These are phyloP conservation scores for Thermomyces lanuginosus DNA, from an alignment of 2,329 filamentous ascomycete genomes.

Conservation along the genomic window DNA sequence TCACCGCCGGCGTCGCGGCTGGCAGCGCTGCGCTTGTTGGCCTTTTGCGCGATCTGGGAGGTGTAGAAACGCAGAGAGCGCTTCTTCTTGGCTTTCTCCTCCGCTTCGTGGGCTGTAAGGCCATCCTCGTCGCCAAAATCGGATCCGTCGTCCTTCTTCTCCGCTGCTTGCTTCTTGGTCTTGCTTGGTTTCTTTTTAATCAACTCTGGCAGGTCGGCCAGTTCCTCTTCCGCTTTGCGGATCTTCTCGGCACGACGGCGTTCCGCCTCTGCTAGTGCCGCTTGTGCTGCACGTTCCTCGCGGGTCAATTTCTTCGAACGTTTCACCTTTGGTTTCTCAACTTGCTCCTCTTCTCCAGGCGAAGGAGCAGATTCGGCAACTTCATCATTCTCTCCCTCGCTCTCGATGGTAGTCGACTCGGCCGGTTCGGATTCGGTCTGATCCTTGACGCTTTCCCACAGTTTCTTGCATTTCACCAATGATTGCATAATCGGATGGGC, in stretches of 20 bases:
- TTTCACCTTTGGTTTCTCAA: conserved; percentile 12
- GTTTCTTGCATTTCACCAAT: conserved; percentile 58
- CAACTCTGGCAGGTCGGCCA: conserved; percentile 55
- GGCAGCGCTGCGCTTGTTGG: conserved; percentile 56
- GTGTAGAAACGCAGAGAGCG: conserved; percentile 96
- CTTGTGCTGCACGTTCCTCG: conserved; percentile 34
- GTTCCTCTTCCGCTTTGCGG: conserved; percentile 47
- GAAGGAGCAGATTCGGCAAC: conserved; percentile 8
- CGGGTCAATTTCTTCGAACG: conserved; percentile 28
- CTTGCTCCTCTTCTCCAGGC: conserved; percentile 10
- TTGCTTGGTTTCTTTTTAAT: conserved; percentile 31
- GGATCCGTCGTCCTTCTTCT: conserved; percentile 44
- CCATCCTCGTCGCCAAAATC: conserved; percentile 86
- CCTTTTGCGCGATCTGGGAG: conserved; percentile 88
- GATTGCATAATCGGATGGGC: conserved; percentile 86
- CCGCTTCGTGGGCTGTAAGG: conserved; percentile 60
- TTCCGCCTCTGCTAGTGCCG: conserved; percentile 38
- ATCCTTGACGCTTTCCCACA: conserved; percentile 61
- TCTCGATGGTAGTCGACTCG: conserved; percentile 7
- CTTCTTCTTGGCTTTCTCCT: conserved; percentile 76
- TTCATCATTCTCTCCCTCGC: conserved; percentile 11
- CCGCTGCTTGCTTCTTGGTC: conserved; percentile 23
- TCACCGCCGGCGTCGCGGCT: conserved; percentile 45
- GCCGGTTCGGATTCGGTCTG: conserved; percentile 32
- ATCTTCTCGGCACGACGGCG: conserved; percentile 38